A percentile compares a stretch with the other conserved stretches of the same genome.
Conservation (phyloP, 805 yeast genomes). For the Candida boidinii region DNA sequence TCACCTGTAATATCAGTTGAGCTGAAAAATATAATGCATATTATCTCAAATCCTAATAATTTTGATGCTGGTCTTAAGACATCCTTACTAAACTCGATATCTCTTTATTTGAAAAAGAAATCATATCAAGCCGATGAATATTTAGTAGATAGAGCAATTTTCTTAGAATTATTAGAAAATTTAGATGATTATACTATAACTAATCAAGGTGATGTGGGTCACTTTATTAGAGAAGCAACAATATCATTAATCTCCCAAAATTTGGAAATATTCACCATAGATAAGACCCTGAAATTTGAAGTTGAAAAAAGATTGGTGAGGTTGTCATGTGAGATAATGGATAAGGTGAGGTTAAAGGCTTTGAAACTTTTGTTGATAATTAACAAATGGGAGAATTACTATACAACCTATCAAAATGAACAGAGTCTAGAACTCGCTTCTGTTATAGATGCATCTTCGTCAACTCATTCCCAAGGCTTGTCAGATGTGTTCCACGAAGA, state of each 20-base stretch:
- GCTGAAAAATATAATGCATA: slow-evolving; percentile 15
- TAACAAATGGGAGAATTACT: slow-evolving; percentile 11
- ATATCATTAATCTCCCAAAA: slow-evolving; percentile 30
- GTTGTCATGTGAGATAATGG: slow-evolving; percentile 57
- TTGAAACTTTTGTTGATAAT: slow-evolving; percentile 26
- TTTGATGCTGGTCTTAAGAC: slow-evolving; percentile 22
- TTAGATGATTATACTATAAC: slow-evolving; percentile 74
- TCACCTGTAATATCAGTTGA: slow-evolving; percentile 9
- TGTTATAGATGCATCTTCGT: no score
- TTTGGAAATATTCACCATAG: slow-evolving; percentile 6
- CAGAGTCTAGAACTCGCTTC: no score
- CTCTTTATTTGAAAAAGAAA: slow-evolving; percentile 15
- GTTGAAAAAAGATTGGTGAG: slow-evolving; percentile 36
- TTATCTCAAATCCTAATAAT: slow-evolving; percentile 18
- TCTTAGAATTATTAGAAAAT: slow-evolving; percentile 22
- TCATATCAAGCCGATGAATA: slow-evolving; percentile 7
- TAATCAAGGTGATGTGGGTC: slow-evolving; percentile 89
- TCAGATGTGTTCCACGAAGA: no score
- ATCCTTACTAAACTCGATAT: slow-evolving; percentile 16
- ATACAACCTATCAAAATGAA: no score
- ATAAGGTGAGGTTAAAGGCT: slow-evolving; percentile 38
- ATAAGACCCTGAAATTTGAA: slow-evolving; percentile 4
- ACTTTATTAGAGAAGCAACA: slow-evolving; percentile 51
- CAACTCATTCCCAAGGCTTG: no score
- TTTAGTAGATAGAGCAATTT: no score